phyloP scores from a whole-genome alignment of 1,284 basidiomycete species.

The Kwoniella shivajii region DNA sequence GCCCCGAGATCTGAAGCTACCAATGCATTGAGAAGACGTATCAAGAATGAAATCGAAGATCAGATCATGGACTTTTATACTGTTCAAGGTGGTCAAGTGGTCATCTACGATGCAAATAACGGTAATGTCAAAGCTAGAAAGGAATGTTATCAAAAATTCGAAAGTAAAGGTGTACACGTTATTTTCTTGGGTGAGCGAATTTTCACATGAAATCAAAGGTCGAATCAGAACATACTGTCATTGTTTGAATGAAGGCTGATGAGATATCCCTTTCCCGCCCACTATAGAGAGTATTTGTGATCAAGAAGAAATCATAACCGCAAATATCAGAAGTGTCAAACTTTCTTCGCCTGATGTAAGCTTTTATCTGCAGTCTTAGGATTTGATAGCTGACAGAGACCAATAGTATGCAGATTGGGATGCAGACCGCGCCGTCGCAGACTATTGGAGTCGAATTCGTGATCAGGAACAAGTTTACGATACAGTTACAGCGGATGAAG shows the following conservation, averaged over 20 bases:
- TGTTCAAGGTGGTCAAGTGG: conserved; percentile 78
- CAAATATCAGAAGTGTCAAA: conserved; percentile 95
- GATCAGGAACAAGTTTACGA: conserved; percentile 89
- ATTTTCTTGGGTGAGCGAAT: conserved; percentile 76
- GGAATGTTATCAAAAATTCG: conserved; percentile 78
- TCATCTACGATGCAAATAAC: conserved; percentile 99
- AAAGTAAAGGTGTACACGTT: conserved; percentile 81
- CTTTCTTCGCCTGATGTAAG: conserved; percentile 93
- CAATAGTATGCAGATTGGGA: conserved; percentile 89
- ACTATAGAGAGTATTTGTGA: conserved; percentile 77
- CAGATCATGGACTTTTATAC: conserved; percentile 88
- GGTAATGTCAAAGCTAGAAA: conserved; percentile 71
- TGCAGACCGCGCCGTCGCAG: conserved; percentile 83
- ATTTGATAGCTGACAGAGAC: too few relatives aligned
- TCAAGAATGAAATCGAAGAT: conserved; percentile 80
- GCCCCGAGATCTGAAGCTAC: conserved; percentile 80
- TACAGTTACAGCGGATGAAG: conserved; percentile 60
- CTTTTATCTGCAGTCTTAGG: conserved; percentile 20
- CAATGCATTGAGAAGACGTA: conserved; percentile 68
- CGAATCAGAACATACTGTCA: background rate
- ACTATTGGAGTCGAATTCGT: conserved; percentile 86
- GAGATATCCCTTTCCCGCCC: background rate
- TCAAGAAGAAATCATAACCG: conserved; percentile 87
- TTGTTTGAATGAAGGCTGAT: background rate
- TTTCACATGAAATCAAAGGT: too few relatives aligned